Evolutionary conservation across 2,329 filamentous ascomycete species (phyloP).

Genomic region (Hypoxylon sp.): DNA sequence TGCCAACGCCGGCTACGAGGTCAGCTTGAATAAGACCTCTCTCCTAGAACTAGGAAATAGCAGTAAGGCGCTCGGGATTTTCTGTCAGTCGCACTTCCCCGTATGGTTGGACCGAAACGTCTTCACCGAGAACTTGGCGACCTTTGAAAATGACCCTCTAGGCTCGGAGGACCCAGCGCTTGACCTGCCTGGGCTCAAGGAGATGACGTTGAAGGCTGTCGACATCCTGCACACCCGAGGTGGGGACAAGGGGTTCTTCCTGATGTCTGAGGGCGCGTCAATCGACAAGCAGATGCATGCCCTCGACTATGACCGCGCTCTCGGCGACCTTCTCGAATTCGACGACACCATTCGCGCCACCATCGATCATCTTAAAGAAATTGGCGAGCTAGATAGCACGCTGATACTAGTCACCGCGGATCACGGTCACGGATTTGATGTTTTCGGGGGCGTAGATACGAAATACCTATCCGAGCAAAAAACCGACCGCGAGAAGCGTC

Average conservation of each 20-base stretch:
- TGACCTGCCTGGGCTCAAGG: constrained; percentile 85
- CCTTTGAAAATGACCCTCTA: constrained; percentile 75
- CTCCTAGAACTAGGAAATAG: constrained; percentile 69
- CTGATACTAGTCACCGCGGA: constrained; percentile 86
- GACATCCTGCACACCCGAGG: constrained; percentile 79
- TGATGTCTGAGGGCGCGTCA: constrained; percentile 88
- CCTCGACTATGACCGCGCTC: constrained; percentile 86
- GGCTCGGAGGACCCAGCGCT: constrained; percentile 73
- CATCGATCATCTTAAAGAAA: constrained; percentile 73
- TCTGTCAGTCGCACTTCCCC: constrained; percentile 79
- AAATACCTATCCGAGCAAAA: constrained; percentile 76
- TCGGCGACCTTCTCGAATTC: constrained; percentile 86
- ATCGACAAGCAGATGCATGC: constrained; percentile 93
- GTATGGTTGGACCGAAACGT: constrained; percentile 91
- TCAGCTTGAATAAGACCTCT: constrained; percentile 80
- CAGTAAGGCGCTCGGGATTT: constrained; percentile 80
- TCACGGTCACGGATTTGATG: constrained; percentile 90
- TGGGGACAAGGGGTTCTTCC: constrained; percentile 81
- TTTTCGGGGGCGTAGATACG: constrained; percentile 85
- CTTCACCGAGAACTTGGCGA: constrained; percentile 76
- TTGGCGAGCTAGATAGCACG: constrained; percentile 78
- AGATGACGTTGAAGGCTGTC: constrained; percentile 90
- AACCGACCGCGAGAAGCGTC: constrained; percentile 78
- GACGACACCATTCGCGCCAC: constrained; percentile 86
- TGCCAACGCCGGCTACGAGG: constrained; percentile 75